Evolutionary conservation across 2,329 filamentous ascomycete genomes (phyloP).

Genomic region (Ceratocystis papillata): DNA sequence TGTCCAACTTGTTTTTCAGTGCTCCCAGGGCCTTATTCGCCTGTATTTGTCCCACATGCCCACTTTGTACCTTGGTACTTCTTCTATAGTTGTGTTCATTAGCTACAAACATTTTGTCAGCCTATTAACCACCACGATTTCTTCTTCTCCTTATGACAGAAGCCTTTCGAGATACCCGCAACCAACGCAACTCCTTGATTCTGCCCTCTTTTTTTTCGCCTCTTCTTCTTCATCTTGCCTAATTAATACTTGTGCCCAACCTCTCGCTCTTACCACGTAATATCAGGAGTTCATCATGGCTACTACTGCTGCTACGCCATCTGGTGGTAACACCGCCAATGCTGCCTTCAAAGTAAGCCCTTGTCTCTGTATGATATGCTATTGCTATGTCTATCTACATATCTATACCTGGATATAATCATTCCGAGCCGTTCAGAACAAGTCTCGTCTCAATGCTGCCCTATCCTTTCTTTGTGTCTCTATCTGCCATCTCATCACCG

Average conservation of each 20-base stretch:
- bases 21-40: too few relatives aligned
- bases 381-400: too few relatives aligned
- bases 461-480: too few relatives aligned
- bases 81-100: background rate
- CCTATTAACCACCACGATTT: constrained; percentile 15
- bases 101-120: constrained; percentile 5
- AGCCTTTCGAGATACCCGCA: constrained; percentile 28
- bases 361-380: background rate
- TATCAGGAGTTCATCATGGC: constrained; percentile 20
- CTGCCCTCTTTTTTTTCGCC: constrained; percentile 10
- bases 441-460: too few relatives aligned
- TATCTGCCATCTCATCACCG: background rate
- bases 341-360: constrained; percentile 46
- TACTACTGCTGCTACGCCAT: constrained; percentile 23
- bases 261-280: background rate
- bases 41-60: too few relatives aligned
- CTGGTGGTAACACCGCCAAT: constrained; percentile 37
- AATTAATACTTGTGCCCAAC: background rate
- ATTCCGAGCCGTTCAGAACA: too few relatives aligned
- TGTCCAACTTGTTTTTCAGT: too few relatives aligned
- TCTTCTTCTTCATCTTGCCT: background rate
- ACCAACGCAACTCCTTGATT: background rate
- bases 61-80: background rate
- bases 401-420: too few relatives aligned
- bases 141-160: constrained; percentile 26